A percentile compares a stretch with the other conserved stretches of the same genome.
Evolutionary conservation across 192 early-diverging fungal genomes (phyloP).

Genomic region (Coemansia sp.): DNA sequence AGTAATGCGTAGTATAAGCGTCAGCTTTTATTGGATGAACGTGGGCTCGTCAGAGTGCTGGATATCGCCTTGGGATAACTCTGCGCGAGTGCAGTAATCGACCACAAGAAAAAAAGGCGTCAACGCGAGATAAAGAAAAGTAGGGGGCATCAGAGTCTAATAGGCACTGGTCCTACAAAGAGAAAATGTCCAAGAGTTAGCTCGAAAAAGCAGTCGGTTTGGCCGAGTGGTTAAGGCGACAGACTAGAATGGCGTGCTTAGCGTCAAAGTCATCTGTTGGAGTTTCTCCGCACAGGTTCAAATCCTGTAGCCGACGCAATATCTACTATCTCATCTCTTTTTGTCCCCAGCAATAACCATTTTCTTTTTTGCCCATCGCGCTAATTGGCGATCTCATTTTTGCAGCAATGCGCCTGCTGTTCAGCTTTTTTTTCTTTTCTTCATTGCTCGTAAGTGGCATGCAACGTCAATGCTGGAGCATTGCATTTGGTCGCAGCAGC

Average conservation of each 20-base stretch:
- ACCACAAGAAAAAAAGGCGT: not conserved
- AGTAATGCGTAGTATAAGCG: no score
- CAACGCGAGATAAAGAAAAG: not conserved
- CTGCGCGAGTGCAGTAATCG: no score
- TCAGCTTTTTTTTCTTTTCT: no score
- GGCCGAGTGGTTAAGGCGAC: slow-evolving; percentile 10
- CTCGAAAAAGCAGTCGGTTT: not conserved
- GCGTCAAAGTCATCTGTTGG: not conserved
- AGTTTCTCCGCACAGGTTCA: slow-evolving; percentile 10
- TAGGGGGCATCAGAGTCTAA: not conserved
- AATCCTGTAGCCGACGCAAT: slow-evolving; percentile 15
- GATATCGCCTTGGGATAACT: no score
- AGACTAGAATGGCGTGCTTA: not conserved
- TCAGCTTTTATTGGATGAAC: no score
- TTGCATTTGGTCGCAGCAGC: no score
- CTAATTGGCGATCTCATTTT: no score
- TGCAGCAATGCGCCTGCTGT: no score
- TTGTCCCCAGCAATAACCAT: not conserved
- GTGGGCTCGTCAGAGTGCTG: no score
- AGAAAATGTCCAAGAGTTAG: not conserved
- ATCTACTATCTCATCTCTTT: not conserved
- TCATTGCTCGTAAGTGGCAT: no score
- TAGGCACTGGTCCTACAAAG: not conserved
- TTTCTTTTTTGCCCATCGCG: not conserved
- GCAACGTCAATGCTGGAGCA: no score